Percentiles rank a stretch among this genome's conserved stretches.
Evolutionary conservation across 495 filamentous ascomycete species (phyloP).

Genomic region (Neurospora sp.): DNA sequence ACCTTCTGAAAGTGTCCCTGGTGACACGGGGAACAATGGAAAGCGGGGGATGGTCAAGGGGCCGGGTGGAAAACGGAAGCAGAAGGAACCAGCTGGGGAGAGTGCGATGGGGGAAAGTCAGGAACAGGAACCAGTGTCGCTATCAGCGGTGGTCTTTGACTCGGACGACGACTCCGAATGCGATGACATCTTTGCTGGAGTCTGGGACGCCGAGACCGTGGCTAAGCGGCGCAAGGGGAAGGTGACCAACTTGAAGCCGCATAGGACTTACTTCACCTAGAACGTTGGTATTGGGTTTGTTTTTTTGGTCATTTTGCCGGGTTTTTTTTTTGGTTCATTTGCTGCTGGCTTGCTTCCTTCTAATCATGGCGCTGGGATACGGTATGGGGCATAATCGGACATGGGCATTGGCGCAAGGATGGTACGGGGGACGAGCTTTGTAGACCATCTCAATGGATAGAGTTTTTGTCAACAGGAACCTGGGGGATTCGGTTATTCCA

Average conservation of each 20-base stretch:
- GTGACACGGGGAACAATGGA: neutral
- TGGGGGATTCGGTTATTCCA: neutral
- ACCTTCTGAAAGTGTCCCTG: too few species aligned
- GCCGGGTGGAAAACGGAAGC: neutral
- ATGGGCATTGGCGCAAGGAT: neutral
- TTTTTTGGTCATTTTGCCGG: neutral
- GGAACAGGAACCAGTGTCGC: neutral
- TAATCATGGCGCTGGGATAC: neutral
- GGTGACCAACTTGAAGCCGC: constrained; percentile 18
- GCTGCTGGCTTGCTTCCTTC: neutral
- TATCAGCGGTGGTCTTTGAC: constrained; percentile 59
- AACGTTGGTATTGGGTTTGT: neutral
- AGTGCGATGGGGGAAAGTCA: neutral
- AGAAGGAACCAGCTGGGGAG: neutral
- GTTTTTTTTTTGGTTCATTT: neutral
- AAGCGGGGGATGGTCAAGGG: neutral
- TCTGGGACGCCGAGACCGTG: constrained; percentile 68
- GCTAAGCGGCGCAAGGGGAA: constrained; percentile 51
- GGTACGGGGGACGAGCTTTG: neutral
- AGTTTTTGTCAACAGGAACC: neutral
- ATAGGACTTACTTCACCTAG: neutral
- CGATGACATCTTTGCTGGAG: constrained; percentile 81
- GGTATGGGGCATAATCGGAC: neutral
- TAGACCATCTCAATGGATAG: neutral
- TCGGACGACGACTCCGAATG: constrained; percentile 91